Conservation (phyloP, 2,329 filamentous ascomycete species). For the Boeremia lycopersici region DNA sequence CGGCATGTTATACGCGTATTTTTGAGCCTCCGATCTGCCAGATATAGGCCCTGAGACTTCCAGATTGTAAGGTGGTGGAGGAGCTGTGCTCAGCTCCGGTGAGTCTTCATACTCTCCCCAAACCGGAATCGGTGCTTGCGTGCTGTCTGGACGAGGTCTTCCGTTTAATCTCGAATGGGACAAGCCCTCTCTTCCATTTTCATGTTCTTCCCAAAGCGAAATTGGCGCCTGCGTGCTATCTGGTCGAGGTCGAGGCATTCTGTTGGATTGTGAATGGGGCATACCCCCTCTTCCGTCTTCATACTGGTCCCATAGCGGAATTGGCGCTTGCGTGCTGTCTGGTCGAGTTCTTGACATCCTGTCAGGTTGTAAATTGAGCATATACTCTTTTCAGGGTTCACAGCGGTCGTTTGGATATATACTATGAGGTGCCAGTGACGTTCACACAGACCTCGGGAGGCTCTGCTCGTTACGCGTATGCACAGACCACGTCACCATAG, state of each 20-base stretch:
- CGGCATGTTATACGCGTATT: neutral
- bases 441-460: neutral
- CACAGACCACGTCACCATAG: neutral
- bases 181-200: no score
- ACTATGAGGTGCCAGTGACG: neutral
- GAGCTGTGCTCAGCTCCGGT: neutral
- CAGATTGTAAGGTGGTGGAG: slow-evolving; percentile 8
- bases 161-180: no score
- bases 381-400: neutral
- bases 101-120: slow-evolving; percentile 6
- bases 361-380: neutral
- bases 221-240: no score
- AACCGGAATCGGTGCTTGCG: slow-evolving; percentile 3
- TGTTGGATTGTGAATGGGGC: no score
- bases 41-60: neutral
- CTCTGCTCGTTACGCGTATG: slow-evolving; percentile 7
- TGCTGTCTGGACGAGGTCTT: slow-evolving; percentile 1
- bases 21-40: neutral
- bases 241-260: no score
- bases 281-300: neutral
- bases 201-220: no score
- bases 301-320: slow-evolving; percentile 7
- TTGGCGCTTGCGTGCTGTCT: slow-evolving; percentile 4
- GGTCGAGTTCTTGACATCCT: neutral
- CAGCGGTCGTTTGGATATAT: neutral